Evolutionary conservation across 768 basidiomycete species (phyloP).

Genomic region (Podaxis sp.): DNA sequence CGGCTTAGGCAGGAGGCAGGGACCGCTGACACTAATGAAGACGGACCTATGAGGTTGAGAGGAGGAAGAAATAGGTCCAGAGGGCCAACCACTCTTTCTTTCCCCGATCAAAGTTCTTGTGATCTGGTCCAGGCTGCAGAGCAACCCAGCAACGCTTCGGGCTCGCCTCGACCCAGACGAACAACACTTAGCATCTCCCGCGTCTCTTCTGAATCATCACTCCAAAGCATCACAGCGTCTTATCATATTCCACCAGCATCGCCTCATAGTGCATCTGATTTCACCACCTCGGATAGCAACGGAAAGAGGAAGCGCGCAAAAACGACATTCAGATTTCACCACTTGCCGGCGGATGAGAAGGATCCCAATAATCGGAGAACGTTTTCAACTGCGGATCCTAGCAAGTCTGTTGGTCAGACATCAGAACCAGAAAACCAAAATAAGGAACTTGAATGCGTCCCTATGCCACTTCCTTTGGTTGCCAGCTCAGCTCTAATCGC

Average conservation of each 20-base stretch:
- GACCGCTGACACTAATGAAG: background rate
- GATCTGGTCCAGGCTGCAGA: background rate
- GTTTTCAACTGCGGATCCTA: constrained; percentile 19
- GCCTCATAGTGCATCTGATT: constrained; percentile 5
- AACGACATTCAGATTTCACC: constrained; percentile 27
- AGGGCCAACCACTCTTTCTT: background rate
- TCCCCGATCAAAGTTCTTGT: background rate
- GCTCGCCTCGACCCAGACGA: background rate
- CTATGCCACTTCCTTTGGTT: constrained; percentile 15
- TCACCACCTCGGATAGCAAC: constrained; percentile 8
- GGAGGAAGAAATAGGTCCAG: background rate
- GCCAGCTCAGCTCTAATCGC: constrained; percentile 14
- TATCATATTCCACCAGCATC: background rate
- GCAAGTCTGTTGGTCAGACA: background rate
- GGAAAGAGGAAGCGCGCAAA: constrained; percentile 12
- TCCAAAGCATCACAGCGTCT: background rate
- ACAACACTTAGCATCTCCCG: background rate
- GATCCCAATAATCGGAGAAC: constrained; percentile 21
- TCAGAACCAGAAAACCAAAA: constrained; percentile 17
- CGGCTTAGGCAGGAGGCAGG: background rate
- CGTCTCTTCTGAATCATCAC: background rate
- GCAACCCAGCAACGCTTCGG: background rate
- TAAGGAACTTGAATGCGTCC: constrained; percentile 8
- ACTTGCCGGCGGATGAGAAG: constrained; percentile 28
- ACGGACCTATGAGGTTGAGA: background rate